These are phyloP conservation scores for Ceratocystis lukuohia DNA, from an alignment of 2,329 filamentous ascomycete genomes.

Conservation along the genomic window DNA sequence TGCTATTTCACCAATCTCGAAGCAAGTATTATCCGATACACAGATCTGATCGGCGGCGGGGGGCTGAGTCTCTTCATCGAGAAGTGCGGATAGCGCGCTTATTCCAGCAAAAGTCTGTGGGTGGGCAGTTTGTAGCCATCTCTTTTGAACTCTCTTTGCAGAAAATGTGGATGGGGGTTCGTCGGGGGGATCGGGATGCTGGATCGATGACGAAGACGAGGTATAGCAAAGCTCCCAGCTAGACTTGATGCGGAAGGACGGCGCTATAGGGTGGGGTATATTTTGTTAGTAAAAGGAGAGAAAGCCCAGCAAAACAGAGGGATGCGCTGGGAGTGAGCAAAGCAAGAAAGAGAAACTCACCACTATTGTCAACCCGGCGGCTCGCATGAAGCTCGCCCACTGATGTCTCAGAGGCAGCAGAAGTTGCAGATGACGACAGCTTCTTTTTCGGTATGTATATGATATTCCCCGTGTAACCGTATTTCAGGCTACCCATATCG, in stretches of 20 bases:
- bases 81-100: slow-evolving; percentile 24
- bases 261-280: slow-evolving; percentile 2
- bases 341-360: slow-evolving; percentile 1
- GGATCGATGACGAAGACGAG: slow-evolving; percentile 1
- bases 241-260: slow-evolving; percentile 10
- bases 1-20: slow-evolving; percentile 44
- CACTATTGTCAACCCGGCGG: slow-evolving; percentile 8
- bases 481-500: slow-evolving; percentile 16
- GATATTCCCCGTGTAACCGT: slow-evolving; percentile 14
- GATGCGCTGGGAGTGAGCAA: not conserved
- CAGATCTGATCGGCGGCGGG: slow-evolving; percentile 14
- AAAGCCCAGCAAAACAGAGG: not conserved
- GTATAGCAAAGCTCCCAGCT: slow-evolving; percentile 19
- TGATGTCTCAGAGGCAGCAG: not conserved
- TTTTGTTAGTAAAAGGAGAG: not conserved
- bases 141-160: slow-evolving; percentile 27
- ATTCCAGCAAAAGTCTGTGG: slow-evolving; percentile 37
- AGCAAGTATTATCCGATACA: slow-evolving; percentile 22
- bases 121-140: slow-evolving; percentile 39
- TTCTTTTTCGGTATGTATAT: slow-evolving; percentile 13
- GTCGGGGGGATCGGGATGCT: not conserved
- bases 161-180: not conserved
- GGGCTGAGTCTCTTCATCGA: slow-evolving; percentile 27
- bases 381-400: slow-evolving; percentile 12
- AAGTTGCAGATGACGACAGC: no score